Conservation (phyloP, 805 yeast genomes). For the Lipomyces mesembrius region DNA sequence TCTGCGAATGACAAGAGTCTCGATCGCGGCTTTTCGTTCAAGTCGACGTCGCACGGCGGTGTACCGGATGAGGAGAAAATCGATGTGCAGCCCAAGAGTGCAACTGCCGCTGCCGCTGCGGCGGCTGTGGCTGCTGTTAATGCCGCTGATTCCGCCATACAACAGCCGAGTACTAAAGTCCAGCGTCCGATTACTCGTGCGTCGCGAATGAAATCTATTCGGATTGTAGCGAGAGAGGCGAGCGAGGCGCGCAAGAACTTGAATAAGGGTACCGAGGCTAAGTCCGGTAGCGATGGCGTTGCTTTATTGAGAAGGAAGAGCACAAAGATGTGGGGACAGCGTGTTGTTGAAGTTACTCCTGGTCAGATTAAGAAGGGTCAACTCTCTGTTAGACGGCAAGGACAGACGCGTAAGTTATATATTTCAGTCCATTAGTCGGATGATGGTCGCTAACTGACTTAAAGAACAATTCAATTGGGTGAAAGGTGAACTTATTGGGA, state of each 20-base stretch:
- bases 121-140: slow-evolving; percentile 5
- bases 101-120: slow-evolving; percentile 20
- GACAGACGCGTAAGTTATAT: slow-evolving; percentile 64
- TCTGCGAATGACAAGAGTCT: slow-evolving; percentile 13
- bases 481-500: slow-evolving; percentile 94
- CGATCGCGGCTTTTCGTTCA: slow-evolving; percentile 34
- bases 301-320: slow-evolving; percentile 68
- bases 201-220: slow-evolving; percentile 80
- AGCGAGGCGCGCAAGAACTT: slow-evolving; percentile 59
- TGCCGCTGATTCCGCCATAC: not conserved
- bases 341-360: slow-evolving; percentile 86
- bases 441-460: slow-evolving; percentile 45
- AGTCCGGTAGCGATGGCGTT: slow-evolving; percentile 7
- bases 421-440: not conserved
- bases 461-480: slow-evolving; percentile 93
- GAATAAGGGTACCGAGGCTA: slow-evolving; percentile 26
- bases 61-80: slow-evolving; percentile 27
- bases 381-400: slow-evolving; percentile 47
- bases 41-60: slow-evolving; percentile 18
- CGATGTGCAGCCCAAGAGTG: slow-evolving; percentile 22
- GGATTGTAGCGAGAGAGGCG: slow-evolving; percentile 94
- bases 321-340: slow-evolving; percentile 98
- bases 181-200: slow-evolving; percentile 46
- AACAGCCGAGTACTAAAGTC: not conserved
- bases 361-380: slow-evolving; percentile 43